Evolutionary conservation across 2,329 filamentous ascomycete genomes (phyloP).

Genomic region (Pseudogymnoascus sp.): DNA sequence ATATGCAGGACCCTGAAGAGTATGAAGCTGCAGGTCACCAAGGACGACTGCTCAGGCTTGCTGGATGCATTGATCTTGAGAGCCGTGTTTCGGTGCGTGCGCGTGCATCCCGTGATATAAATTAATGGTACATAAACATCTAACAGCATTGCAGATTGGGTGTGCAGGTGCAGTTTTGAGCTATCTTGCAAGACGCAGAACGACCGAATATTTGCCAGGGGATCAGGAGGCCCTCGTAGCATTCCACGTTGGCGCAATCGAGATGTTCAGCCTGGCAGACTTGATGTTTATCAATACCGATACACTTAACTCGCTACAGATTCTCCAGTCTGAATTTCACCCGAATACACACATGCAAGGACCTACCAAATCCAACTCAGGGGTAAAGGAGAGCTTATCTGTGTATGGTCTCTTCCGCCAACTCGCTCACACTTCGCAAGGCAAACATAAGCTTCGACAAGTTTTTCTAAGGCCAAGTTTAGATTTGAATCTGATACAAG

Average conservation of each 20-base stretch:
- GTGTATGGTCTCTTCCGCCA: constrained; percentile 75
- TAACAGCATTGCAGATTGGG: constrained; percentile 41
- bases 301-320: constrained; percentile 73
- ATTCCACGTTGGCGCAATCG: constrained; percentile 55
- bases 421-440: constrained; percentile 70
- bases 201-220: constrained; percentile 53
- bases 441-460: constrained; percentile 64
- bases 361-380: constrained; percentile 49
- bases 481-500: constrained; percentile 57
- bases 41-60: constrained; percentile 59
- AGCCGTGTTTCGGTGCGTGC: constrained; percentile 56
- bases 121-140: background rate
- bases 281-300: constrained; percentile 75
- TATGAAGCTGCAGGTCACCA: constrained; percentile 43
- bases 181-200: constrained; percentile 63
- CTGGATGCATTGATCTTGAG: constrained; percentile 64
- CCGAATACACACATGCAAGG: constrained; percentile 74
- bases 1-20: constrained; percentile 30
- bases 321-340: constrained; percentile 74
- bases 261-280: constrained; percentile 63
- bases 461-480: constrained; percentile 73
- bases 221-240: constrained; percentile 44
- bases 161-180: constrained; percentile 83
- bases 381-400: constrained; percentile 72
- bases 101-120: constrained; percentile 16